Percentiles rank a stretch among this genome's conserved stretches.
phyloP scores from a whole-genome alignment of 805 yeast species.

The Maudiozyma barnettii region DNA sequence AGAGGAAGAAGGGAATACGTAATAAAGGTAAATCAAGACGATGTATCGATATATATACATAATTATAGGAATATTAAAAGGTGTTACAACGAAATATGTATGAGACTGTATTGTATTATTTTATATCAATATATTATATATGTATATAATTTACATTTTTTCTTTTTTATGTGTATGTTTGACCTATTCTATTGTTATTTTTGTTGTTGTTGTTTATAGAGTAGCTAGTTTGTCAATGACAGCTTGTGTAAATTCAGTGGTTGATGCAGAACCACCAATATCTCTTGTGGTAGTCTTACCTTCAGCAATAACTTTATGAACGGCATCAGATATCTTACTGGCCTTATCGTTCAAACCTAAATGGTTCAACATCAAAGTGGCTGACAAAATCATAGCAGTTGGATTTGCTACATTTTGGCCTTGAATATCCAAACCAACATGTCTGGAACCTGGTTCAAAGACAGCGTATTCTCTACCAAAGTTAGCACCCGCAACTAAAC shows the following conservation, averaged over 20 bases:
- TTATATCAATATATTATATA: no score
- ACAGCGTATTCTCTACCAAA: constrained; percentile 96
- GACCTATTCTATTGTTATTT: no score
- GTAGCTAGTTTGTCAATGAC: constrained; percentile 57
- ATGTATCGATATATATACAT: no score
- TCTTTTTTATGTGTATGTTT: no score
- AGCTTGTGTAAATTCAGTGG: constrained; percentile 92
- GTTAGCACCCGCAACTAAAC: constrained; percentile 96
- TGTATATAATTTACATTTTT: no score
- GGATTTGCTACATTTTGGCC: constrained; percentile 96
- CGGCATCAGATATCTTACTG: constrained; percentile 79
- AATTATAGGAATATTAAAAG: no score
- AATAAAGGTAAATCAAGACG: no score
- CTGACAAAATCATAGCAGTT: constrained; percentile 90
- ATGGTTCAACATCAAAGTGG: constrained; percentile 89
- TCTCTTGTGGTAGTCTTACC: constrained; percentile 81
- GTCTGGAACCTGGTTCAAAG: constrained; percentile 99
- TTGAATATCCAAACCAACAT: constrained; percentile 93
- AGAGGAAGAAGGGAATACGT: no score
- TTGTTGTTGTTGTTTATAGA: background rate
- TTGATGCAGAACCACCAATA: constrained; percentile 82
- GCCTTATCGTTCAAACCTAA: constrained; percentile 81
- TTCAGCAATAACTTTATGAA: constrained; percentile 81
- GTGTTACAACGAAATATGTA: no score
- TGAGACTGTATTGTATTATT: no score